Conservation (phyloP, 139 green algal genomes). For the Pseudopediastrum boryanum region DNA sequence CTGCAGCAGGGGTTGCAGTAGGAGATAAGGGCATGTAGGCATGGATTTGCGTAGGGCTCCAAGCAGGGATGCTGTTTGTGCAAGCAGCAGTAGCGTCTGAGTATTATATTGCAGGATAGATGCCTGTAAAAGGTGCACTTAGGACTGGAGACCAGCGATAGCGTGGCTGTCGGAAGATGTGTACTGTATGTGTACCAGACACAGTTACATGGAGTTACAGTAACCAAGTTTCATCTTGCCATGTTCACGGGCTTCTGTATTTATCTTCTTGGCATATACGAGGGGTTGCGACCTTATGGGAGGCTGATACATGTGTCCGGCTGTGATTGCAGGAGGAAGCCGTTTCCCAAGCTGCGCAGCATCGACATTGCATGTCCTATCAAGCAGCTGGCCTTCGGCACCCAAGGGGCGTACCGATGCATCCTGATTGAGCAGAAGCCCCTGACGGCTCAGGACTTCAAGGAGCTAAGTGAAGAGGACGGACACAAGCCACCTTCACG, state of each 20-base stretch:
- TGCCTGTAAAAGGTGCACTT: neutral
- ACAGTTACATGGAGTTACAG: too few relatives aligned
- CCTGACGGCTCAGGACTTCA: constrained; percentile 56
- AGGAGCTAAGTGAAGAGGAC: constrained; percentile 11
- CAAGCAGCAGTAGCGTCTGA: neutral
- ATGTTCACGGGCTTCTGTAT: too few relatives aligned
- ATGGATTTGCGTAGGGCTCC: neutral
- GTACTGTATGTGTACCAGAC: too few relatives aligned
- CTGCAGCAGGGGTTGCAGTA: neutral
- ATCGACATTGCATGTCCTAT: constrained; percentile 67
- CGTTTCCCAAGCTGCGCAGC: constrained; percentile 55
- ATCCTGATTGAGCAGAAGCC: constrained; percentile 62
- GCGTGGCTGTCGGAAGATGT: too few relatives aligned
- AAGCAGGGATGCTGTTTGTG: neutral
- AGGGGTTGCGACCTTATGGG: too few relatives aligned
- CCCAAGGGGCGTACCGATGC: constrained; percentile 48
- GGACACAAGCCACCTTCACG: constrained; percentile 23
- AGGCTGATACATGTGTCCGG: too few relatives aligned
- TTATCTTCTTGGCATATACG: too few relatives aligned
- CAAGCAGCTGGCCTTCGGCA: constrained; percentile 64
- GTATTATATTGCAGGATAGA: neutral
- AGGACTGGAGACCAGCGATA: too few relatives aligned
- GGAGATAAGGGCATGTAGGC: too few relatives aligned
- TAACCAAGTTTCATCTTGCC: too few relatives aligned
- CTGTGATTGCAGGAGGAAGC: neutral